Percentiles rank a stretch among this genome's conserved stretches.
Conservation (phyloP, 106 monocot genomes). For the Dendrobium catenatum region DNA sequence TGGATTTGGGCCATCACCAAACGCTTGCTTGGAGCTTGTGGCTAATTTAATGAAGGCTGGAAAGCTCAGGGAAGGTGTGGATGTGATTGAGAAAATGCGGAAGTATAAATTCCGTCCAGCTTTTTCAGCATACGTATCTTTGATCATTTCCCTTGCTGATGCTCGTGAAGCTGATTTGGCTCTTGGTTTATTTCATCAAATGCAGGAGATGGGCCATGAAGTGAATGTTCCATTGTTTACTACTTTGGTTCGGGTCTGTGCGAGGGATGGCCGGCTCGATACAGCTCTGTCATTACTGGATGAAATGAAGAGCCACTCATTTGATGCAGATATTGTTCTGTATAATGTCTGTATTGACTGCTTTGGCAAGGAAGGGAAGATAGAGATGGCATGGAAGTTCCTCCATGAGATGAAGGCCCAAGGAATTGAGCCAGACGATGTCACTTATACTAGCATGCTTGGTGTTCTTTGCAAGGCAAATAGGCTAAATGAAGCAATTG, state of each 20-base stretch:
- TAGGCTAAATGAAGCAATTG: conserved; percentile 66
- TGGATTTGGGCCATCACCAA: conserved; percentile 48
- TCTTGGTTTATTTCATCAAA: conserved; percentile 75
- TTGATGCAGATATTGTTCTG: conserved; percentile 72
- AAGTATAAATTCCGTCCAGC: conserved; percentile 83
- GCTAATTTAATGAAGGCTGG: conserved; percentile 33
- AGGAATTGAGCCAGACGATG: conserved; percentile 83
- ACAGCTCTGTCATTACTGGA: conserved; percentile 72
- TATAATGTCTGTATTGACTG: conserved; percentile 96
- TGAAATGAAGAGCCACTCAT: conserved; percentile 79
- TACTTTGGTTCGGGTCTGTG: conserved; percentile 76
- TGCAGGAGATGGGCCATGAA: conserved; percentile 96
- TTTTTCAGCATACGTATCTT: conserved; percentile 76
- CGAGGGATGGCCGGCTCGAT: conserved; percentile 64
- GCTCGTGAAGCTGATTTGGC: conserved; percentile 60
- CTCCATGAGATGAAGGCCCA: conserved; percentile 90
- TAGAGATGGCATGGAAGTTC: conserved; percentile 99
- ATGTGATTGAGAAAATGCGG: conserved; percentile 49
- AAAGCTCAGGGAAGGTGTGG: conserved; percentile 51
- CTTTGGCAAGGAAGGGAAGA: conserved; percentile 92
- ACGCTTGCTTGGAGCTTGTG: conserved; percentile 56
- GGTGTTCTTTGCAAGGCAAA: conserved; percentile 75
- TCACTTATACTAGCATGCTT: conserved; percentile 94
- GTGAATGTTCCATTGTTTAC: conserved; percentile 82
- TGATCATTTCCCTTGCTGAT: conserved; percentile 86